phyloP scores from a whole-genome alignment of 2,329 filamentous ascomycete genomes.

The Microcera coccophila region DNA sequence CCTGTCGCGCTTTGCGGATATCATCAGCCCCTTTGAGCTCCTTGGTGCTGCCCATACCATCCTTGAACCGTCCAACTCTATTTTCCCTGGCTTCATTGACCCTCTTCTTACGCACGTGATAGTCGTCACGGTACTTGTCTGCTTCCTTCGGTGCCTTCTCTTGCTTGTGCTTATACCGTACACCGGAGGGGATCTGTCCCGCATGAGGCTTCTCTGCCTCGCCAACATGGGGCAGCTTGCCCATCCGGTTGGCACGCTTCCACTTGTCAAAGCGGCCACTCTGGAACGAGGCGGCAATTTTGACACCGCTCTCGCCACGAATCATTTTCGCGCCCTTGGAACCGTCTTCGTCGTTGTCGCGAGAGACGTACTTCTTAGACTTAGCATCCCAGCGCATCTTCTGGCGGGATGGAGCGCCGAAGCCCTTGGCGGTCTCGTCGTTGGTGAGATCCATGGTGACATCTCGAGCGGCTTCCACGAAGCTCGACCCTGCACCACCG shows the following conservation, averaged over 20 bases:
- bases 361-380: slow-evolving; percentile 87
- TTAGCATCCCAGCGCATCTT: slow-evolving; percentile 97
- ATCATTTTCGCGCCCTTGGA: slow-evolving; percentile 70
- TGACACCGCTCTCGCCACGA: slow-evolving; percentile 85
- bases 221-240: slow-evolving; percentile 73
- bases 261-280: slow-evolving; percentile 91
- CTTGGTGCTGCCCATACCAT: slow-evolving; percentile 66
- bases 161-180: slow-evolving; percentile 77
- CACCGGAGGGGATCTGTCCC: slow-evolving; percentile 31
- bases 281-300: slow-evolving; percentile 91
- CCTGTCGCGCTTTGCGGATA: slow-evolving; percentile 74
- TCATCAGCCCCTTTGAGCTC: slow-evolving; percentile 82
- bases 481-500: slow-evolving; percentile 69
- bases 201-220: slow-evolving; percentile 62
- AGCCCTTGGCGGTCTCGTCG: slow-evolving; percentile 77
- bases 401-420: slow-evolving; percentile 70
- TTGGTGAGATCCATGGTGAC: slow-evolving; percentile 90
- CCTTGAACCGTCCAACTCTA: slow-evolving; percentile 68
- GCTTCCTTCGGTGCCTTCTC: slow-evolving; percentile 88
- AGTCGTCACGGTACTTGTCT: slow-evolving; percentile 89
- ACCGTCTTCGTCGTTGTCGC: slow-evolving; percentile 92
- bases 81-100: slow-evolving; percentile 84
- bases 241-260: slow-evolving; percentile 81
- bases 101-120: slow-evolving; percentile 83
- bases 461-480: slow-evolving; percentile 80